Percentiles rank a stretch among this genome's conserved stretches.
Conservation (phyloP, 139 green algal species). For the Microglena sp. region DNA sequence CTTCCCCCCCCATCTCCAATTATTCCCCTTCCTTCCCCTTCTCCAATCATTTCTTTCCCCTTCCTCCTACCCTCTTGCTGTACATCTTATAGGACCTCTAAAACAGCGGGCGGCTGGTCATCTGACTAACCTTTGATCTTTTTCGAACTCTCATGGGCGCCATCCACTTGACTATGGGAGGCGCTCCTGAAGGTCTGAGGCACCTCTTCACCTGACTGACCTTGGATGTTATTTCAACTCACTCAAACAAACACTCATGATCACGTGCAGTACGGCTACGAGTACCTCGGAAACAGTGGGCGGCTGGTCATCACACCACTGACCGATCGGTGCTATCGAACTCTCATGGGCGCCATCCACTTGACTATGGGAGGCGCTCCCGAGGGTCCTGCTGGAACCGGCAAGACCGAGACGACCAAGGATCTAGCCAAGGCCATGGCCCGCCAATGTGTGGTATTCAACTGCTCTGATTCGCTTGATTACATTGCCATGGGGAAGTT, state of each 20-base stretch:
- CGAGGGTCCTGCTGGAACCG: constrained; percentile 47
- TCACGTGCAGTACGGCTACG: constrained; percentile 63
- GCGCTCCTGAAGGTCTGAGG: too few relatives aligned
- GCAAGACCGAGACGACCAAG: constrained; percentile 80
- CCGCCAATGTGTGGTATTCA: constrained; percentile 70
- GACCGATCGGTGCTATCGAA: constrained; percentile 57
- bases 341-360: constrained; percentile 70
- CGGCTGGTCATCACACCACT: constrained; percentile 75
- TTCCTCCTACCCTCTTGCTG: too few relatives aligned
- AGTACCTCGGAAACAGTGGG: constrained; percentile 69
- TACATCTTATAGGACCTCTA: constrained; percentile 55
- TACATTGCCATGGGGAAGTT: constrained; percentile 46
- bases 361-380: constrained; percentile 64
- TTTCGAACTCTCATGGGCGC: constrained; percentile 54
- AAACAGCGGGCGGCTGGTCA: constrained; percentile 51
- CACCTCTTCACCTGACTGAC: too few relatives aligned
- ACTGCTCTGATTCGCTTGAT: constrained; percentile 64
- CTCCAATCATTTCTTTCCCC: too few relatives aligned
- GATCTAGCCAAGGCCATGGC: constrained; percentile 73
- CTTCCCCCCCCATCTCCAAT: too few relatives aligned
- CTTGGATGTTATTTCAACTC: too few relatives aligned
- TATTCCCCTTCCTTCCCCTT: too few relatives aligned
- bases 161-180: constrained; percentile 52
- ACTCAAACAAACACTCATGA: too few relatives aligned
- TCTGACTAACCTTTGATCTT: constrained; percentile 47